phyloP scores from a whole-genome alignment of 352 stramenopile species.

The Phytophthora aleatoria region DNA sequence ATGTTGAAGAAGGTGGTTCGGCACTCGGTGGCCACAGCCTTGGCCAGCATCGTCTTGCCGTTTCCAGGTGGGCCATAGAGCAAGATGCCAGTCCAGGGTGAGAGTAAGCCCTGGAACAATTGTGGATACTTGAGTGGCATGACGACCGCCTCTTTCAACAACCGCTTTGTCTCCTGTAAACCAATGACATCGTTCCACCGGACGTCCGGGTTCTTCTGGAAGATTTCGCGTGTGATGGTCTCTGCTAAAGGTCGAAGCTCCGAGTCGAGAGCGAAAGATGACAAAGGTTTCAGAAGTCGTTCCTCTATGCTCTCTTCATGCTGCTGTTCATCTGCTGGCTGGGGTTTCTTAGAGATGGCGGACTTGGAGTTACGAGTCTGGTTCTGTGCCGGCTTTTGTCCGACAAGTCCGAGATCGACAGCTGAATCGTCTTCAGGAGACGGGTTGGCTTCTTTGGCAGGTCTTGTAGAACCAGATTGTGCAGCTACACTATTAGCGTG shows the following conservation, averaged over 20 bases:
- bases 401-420: conserved; percentile 64
- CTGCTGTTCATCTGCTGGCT: conserved; percentile 15
- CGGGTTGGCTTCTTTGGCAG: conserved; percentile 11
- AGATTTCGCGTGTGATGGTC: conserved; percentile 93
- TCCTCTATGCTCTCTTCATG: conserved; percentile 68
- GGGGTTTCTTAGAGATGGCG: conserved; percentile 35
- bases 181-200: conserved; percentile 91
- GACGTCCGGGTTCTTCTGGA: conserved; percentile 90
- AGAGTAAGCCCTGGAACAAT: conserved; percentile 93
- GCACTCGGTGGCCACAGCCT: conserved; percentile 85
- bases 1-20: conserved; percentile 91
- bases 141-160: conserved; percentile 95
- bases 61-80: conserved; percentile 87
- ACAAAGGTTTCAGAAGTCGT: conserved; percentile 86
- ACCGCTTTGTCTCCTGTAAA: conserved; percentile 91
- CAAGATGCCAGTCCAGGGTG: conserved; percentile 90
- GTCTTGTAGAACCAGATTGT: conserved; percentile 1
- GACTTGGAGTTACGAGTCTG: conserved; percentile 23
- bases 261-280: conserved; percentile 83
- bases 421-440: conserved; percentile 46
- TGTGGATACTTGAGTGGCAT: conserved; percentile 95
- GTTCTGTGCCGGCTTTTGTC: conserved; percentile 61
- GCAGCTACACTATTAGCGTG: conserved; percentile 16
- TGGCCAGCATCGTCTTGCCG: conserved; percentile 90
- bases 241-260: conserved; percentile 88